A percentile compares a stretch with the other conserved stretches of the same genome.
Evolutionary conservation across 1,284 basidiomycete species (phyloP).

Genomic region (Tilletiaria anomala): DNA sequence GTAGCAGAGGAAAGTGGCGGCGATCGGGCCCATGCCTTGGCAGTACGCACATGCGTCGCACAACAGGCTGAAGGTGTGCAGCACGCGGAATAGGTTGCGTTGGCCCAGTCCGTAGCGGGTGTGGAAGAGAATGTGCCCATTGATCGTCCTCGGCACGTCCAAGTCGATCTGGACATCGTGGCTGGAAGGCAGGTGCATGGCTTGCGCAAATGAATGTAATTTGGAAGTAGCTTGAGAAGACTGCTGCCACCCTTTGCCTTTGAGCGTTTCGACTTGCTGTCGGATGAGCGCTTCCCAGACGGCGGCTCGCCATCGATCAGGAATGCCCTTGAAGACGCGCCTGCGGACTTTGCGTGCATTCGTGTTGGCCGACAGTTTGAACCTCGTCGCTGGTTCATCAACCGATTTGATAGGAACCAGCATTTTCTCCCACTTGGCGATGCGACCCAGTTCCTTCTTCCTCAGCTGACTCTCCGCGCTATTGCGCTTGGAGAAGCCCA

Average conservation of each 20-base stretch:
- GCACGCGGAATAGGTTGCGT: constrained; percentile 60
- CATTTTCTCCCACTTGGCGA: constrained; percentile 25
- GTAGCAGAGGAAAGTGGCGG: constrained; percentile 85
- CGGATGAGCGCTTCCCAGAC: constrained; percentile 65
- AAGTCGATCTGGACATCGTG: constrained; percentile 97
- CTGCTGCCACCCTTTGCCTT: constrained; percentile 38
- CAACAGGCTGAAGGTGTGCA: constrained; percentile 74
- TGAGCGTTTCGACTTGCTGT: neutral
- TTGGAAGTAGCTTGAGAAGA: too few species aligned
- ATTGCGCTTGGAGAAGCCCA: constrained; percentile 7
- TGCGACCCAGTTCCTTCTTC: constrained; percentile 13
- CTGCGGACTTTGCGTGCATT: constrained; percentile 44
- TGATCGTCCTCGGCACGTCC: constrained; percentile 91
- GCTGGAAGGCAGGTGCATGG: constrained; percentile 48
- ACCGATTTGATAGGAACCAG: constrained; percentile 12
- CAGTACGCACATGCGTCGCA: constrained; percentile 86
- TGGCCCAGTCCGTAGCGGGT: constrained; percentile 78
- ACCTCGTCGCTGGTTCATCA: too few species aligned
- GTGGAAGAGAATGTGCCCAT: constrained; percentile 81
- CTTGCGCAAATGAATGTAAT: constrained; percentile 48
- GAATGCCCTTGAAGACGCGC: constrained; percentile 85
- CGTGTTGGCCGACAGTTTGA: too few species aligned
- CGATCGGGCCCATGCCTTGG: constrained; percentile 97
- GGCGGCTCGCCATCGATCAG: constrained; percentile 83
- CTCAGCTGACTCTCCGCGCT: constrained; percentile 1